These are phyloP conservation scores for Ganoderma boninense DNA, from an alignment of 1,284 basidiomycete species.

Conservation along the genomic window DNA sequence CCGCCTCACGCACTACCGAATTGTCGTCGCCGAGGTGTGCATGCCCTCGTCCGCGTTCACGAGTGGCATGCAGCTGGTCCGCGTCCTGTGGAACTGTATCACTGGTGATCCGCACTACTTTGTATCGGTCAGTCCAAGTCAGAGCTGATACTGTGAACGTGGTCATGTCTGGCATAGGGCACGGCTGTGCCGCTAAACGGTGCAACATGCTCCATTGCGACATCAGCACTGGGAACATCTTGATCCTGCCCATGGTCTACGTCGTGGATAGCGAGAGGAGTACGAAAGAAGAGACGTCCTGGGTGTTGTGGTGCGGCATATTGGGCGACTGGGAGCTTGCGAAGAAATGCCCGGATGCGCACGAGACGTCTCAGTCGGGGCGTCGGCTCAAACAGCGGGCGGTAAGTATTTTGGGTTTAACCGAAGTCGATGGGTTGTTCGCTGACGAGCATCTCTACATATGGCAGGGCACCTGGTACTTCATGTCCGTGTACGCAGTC, in stretches of 20 bases:
- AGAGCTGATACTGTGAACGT: too few relatives aligned
- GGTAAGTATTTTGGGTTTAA: slow-evolving; percentile 1
- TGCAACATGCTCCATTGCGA: slow-evolving; percentile 18
- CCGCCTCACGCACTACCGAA: slow-evolving; percentile 16
- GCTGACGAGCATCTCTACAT: not conserved
- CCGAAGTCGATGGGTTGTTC: too few relatives aligned
- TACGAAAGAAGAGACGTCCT: not conserved
- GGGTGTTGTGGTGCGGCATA: slow-evolving; percentile 6
- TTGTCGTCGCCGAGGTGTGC: slow-evolving; percentile 23
- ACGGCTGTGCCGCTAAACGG: slow-evolving; percentile 1
- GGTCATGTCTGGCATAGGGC: slow-evolving; percentile 8
- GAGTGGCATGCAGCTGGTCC: slow-evolving; percentile 6
- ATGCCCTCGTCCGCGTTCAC: slow-evolving; percentile 3
- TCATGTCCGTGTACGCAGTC: slow-evolving; percentile 17
- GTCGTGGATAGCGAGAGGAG: not conserved
- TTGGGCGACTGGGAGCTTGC: slow-evolving; percentile 25
- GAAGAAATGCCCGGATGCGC: not conserved
- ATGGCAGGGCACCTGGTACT: slow-evolving; percentile 25
- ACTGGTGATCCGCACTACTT: too few relatives aligned
- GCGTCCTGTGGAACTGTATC: slow-evolving; percentile 1
- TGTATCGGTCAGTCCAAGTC: too few relatives aligned
- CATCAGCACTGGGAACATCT: slow-evolving; percentile 24
- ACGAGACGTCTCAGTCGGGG: not conserved
- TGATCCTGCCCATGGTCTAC: slow-evolving; percentile 17
- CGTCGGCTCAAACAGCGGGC: not conserved